A percentile compares a stretch with the other conserved stretches of the same genome.
These are phyloP conservation scores for Claviceps digitariae DNA, from an alignment of 2,329 filamentous ascomycete species.

Conservation along the genomic window DNA sequence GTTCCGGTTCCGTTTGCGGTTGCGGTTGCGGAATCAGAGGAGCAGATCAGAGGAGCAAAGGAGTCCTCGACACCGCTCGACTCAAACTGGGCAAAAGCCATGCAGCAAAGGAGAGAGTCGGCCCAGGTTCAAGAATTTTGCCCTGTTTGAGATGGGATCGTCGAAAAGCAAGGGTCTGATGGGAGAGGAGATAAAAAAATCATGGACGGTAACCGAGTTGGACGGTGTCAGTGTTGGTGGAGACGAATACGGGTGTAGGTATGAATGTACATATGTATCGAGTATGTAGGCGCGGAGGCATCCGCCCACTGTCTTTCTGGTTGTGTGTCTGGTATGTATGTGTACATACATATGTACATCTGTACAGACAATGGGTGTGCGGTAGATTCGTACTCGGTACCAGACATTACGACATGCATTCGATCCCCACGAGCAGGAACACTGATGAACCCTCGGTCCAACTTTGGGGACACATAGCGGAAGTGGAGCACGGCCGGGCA, in stretches of 20 bases:
- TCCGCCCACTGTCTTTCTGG: background rate
- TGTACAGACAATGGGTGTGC: background rate
- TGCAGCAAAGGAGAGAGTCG: background rate
- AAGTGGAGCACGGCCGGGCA: background rate
- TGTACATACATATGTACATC: background rate
- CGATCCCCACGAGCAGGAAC: background rate
- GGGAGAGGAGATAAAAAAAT: background rate
- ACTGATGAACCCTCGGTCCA: background rate
- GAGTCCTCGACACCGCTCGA: background rate
- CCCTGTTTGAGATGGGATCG: background rate
- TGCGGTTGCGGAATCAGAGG: background rate
- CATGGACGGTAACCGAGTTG: background rate
- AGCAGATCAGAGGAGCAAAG: background rate
- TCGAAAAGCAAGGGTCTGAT: background rate
- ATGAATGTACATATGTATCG: background rate
- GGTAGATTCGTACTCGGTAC: background rate
- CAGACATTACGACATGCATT: background rate
- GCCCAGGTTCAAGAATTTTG: background rate
- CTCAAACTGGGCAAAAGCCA: background rate
- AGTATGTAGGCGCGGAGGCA: background rate
- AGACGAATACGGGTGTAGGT: background rate
- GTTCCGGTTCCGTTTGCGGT: background rate
- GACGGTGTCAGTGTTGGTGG: background rate
- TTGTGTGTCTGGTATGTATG: background rate
- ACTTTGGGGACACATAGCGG: no score